Conservation (phyloP, 768 basidiomycete genomes). For the Asterophora parasitica region DNA sequence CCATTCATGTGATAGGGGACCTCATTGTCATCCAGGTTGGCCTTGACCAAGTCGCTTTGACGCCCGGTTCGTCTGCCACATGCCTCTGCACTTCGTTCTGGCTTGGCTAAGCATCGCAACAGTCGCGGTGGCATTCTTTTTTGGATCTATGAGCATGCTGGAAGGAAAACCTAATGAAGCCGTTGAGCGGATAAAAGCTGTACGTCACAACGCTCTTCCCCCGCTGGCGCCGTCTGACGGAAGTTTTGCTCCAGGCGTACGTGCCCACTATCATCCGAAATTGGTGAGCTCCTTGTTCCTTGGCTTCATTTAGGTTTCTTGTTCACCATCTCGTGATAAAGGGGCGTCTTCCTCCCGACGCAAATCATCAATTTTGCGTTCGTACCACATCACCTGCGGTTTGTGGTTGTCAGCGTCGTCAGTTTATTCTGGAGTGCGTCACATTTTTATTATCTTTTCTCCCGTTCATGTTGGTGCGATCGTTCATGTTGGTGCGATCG, state of each 20-base stretch:
- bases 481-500: no score
- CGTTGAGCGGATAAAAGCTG: slow-evolving; percentile 43
- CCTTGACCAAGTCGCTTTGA: slow-evolving; percentile 75
- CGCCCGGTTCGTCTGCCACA: slow-evolving; percentile 53
- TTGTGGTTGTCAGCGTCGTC: slow-evolving; percentile 70
- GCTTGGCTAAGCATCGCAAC: background rate
- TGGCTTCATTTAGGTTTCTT: background rate
- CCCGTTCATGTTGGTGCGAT: no score
- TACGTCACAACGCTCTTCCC: slow-evolving; percentile 18
- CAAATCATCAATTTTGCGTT: slow-evolving; percentile 77
- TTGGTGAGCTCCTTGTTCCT: slow-evolving; percentile 57
- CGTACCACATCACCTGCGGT: slow-evolving; percentile 72
- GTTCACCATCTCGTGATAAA: slow-evolving; percentile 15
- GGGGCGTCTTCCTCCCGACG: slow-evolving; percentile 72
- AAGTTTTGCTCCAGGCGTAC: slow-evolving; percentile 45
- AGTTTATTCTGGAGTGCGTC: slow-evolving; percentile 80
- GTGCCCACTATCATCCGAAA: slow-evolving; percentile 70
- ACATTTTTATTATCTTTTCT: no score
- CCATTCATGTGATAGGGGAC: background rate
- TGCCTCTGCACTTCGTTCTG: background rate
- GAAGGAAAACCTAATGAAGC: slow-evolving; percentile 64
- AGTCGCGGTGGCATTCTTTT: slow-evolving; percentile 48
- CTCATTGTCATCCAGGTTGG: slow-evolving; percentile 47
- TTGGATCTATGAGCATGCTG: slow-evolving; percentile 73
- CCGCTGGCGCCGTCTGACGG: background rate